phyloP scores from a whole-genome alignment of 2,329 filamentous ascomycete genomes.

The Pezicula carpinea region DNA sequence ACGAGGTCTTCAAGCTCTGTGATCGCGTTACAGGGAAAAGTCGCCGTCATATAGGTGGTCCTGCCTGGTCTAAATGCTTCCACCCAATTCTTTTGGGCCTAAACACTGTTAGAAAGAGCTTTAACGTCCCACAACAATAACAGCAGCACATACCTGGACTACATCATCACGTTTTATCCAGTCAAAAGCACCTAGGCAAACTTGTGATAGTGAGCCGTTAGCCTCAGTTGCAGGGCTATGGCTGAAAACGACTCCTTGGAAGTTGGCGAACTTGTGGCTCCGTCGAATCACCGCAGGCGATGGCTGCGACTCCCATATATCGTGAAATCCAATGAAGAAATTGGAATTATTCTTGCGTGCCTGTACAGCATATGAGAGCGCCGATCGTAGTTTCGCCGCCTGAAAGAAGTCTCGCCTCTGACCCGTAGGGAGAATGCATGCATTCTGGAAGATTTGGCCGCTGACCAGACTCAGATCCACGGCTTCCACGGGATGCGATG shows the following conservation, averaged over 20 bases:
- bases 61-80: neutral
- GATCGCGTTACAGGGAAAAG: neutral
- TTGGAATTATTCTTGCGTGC: constrained; percentile 28
- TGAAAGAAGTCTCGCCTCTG: constrained; percentile 37
- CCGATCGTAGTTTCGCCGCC: constrained; percentile 29
- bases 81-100: constrained; percentile 5
- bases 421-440: constrained; percentile 34
- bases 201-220: neutral
- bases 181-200: constrained; percentile 30
- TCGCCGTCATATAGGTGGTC: neutral
- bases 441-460: constrained; percentile 36
- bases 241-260: constrained; percentile 31
- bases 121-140: neutral
- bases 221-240: constrained; percentile 23
- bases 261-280: constrained; percentile 32
- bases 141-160: constrained; percentile 26
- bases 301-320: constrained; percentile 30
- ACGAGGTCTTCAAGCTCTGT: constrained; percentile 19
- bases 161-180: constrained; percentile 30
- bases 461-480: constrained; percentile 16
- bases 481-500: neutral
- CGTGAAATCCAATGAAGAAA: constrained; percentile 34
- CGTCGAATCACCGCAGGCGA: constrained; percentile 31
- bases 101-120: neutral
- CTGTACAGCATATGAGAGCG: constrained; percentile 25